Evolutionary conservation across 2,329 filamentous ascomycete species (phyloP).

Genomic region (Apiospora hydei): DNA sequence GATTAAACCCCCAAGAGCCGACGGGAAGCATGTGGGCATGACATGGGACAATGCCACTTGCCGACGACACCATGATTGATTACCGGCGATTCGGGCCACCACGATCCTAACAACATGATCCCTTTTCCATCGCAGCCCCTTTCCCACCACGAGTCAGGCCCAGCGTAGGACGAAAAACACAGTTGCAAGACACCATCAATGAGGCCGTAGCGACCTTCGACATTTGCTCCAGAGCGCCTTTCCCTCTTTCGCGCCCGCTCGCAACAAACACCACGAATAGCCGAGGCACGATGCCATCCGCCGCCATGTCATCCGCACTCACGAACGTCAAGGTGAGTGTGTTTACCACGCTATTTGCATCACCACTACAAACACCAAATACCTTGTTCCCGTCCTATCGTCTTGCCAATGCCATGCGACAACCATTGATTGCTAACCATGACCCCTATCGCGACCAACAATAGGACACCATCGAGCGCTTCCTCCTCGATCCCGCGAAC

Average conservation of each 20-base stretch:
- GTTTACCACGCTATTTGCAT: background rate
- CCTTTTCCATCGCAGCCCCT: background rate
- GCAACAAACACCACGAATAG: constrained; percentile 28
- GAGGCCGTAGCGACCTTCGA: constrained; percentile 9
- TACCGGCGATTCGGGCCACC: constrained; percentile 6
- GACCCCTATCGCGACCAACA: constrained; percentile 18
- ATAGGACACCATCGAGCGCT: constrained; percentile 74
- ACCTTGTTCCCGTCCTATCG: background rate
- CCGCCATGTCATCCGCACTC: constrained; percentile 30
- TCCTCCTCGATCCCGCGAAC: constrained; percentile 83
- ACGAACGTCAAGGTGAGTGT: constrained; percentile 32
- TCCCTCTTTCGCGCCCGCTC: background rate
- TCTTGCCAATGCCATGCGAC: background rate
- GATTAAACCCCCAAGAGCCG: constrained; percentile 2
- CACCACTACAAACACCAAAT: background rate
- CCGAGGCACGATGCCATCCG: constrained; percentile 39
- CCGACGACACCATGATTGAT: constrained; percentile 11
- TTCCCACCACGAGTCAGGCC: background rate
- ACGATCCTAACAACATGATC: constrained; percentile 2
- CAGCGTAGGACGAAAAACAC: background rate
- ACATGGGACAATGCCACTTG: constrained; percentile 21
- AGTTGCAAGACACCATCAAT: constrained; percentile 12
- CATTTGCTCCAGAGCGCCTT: constrained; percentile 8
- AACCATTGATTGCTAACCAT: constrained; percentile 18
- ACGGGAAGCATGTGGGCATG: constrained; percentile 9